Base-by-base conservation (phyloP, 331 rosid species). In the Quercus lobata region DNA sequence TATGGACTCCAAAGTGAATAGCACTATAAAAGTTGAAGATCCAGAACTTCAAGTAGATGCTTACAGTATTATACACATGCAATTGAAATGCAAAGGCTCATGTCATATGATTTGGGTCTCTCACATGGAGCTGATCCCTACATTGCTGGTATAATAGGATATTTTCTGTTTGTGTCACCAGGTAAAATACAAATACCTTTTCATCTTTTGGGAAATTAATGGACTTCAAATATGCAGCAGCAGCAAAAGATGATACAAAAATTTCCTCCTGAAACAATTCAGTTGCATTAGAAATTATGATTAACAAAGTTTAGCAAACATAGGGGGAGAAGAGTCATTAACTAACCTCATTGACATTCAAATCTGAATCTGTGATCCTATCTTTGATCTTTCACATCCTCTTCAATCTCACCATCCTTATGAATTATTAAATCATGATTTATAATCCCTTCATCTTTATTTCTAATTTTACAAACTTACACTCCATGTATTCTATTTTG, bases 231-330 rank as follows among this genome's bases (percentile, higher is more conserved):
- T 91, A 96, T 55, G 98, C 99, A 71, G 99, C 97, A 41, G 97
- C 97, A 61, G 99, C 99, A 87, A 96, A 96, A 49, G 99, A 96
- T 62, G 99, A 96, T 6, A 94, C 99, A 83, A 96, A 96, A 87
- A 96, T 96, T 82, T 96, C 98, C 89, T 96, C 97, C 99, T 96
- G 80, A 75, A 86, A 88, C 19, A 54, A 63, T 71, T 75, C 55
- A 17, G 66, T 29, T 46, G 82, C 53, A 34, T 80, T 63, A 80
- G 78, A 55, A 37, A 52, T 32, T 52, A 58, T 2, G 61, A 76
- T 29, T 57, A 12, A 80, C 75, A 69, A 73, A 54, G 76, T 74
- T 69, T 32, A 29, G 34, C 69, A 56, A 62, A 72, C 66, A 57
- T 18, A 18, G 19, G 19, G 85, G 75, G 19, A 72, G 73, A 22